These are phyloP conservation scores for Malus hybrid DNA, from an alignment of 331 rosid species.

Conservation along the genomic window DNA sequence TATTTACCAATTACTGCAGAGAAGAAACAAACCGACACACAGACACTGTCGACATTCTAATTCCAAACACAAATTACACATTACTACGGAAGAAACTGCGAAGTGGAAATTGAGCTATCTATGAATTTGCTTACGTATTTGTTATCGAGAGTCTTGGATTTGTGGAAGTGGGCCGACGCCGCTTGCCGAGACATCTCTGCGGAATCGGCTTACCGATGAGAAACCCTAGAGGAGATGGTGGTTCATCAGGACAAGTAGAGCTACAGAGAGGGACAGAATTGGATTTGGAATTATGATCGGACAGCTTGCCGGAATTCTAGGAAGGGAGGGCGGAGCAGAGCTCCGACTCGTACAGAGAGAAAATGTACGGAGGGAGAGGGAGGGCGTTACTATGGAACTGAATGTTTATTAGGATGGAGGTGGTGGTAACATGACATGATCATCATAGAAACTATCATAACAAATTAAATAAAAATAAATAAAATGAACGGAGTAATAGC, in stretches of 20 bases:
- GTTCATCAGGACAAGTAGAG: conserved; percentile 12
- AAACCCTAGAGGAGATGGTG: conserved; percentile 29
- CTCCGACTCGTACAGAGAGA: neutral
- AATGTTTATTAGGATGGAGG: neutral
- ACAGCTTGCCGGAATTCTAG: neutral
- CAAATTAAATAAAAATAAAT: neutral
- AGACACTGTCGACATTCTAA: neutral
- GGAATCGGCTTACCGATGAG: conserved; percentile 12
- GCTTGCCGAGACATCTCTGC: conserved; percentile 75
- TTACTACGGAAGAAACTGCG: neutral
- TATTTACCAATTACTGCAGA: neutral
- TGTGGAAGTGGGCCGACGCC: conserved; percentile 64
- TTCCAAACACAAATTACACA: neutral
- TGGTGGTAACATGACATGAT: neutral
- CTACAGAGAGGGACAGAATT: neutral
- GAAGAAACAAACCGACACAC: neutral
- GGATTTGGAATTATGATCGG: conserved; percentile 7
- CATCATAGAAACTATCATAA: neutral
- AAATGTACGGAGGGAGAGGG: neutral
- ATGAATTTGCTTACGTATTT: neutral
- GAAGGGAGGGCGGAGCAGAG: neutral
- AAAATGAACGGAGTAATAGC: neutral
- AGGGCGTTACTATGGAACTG: neutral
- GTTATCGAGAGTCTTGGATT: conserved; percentile 9
- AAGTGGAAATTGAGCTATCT: neutral